phyloP scores from a whole-genome alignment of 2,329 filamentous ascomycete species.

The Phyllosticta citrichinensis region DNA sequence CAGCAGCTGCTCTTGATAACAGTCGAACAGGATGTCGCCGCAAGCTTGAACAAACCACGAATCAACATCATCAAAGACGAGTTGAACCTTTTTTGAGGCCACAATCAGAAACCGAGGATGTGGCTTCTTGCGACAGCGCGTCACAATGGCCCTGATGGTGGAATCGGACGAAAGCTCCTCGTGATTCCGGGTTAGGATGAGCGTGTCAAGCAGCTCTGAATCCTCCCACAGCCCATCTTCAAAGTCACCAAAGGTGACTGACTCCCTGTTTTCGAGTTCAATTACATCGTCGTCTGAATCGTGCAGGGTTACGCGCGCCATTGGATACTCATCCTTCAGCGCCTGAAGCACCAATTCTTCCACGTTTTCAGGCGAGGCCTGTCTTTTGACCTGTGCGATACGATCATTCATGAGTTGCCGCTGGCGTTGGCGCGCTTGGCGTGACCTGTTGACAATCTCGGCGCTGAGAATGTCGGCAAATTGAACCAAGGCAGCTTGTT shows the following conservation, averaged over 20 bases:
- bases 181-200: slow-evolving; percentile 30
- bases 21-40: slow-evolving; percentile 28
- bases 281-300: slow-evolving; percentile 17
- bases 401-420: slow-evolving; percentile 31
- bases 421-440: slow-evolving; percentile 30
- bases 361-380: slow-evolving; percentile 16
- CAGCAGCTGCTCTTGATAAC: slow-evolving; percentile 30
- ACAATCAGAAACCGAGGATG: slow-evolving; percentile 29
- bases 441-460: slow-evolving; percentile 32
- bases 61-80: slow-evolving; percentile 39
- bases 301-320: slow-evolving; percentile 21
- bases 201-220: slow-evolving; percentile 28
- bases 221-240: slow-evolving; percentile 38
- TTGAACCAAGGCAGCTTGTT: slow-evolving; percentile 26
- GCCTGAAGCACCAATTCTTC: slow-evolving; percentile 21
- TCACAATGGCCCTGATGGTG: slow-evolving; percentile 29
- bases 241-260: slow-evolving; percentile 20
- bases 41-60: slow-evolving; percentile 36
- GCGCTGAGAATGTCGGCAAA: slow-evolving; percentile 32
- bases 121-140: slow-evolving; percentile 25
- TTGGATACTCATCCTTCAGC: slow-evolving; percentile 26
- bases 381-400: slow-evolving; percentile 11
- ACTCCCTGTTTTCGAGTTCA: slow-evolving; percentile 17
- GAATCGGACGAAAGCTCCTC: slow-evolving; percentile 17
- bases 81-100: slow-evolving; percentile 31